Conservation (phyloP, 108 stramenopile genomes). For the Conticribra guillardii region DNA sequence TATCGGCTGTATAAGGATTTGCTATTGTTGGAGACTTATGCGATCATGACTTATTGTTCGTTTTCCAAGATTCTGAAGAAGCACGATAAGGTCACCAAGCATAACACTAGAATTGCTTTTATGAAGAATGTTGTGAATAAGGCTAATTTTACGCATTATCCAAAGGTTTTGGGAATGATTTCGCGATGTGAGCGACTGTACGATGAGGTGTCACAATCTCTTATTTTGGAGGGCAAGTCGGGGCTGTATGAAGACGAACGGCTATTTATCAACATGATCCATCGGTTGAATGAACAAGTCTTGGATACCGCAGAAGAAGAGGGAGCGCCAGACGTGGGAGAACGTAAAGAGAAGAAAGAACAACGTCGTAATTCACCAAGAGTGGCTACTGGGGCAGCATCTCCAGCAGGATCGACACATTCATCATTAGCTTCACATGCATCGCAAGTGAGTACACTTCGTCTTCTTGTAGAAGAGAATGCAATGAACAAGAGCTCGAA, state of each 20-base stretch:
- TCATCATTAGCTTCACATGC: conserved; percentile 22
- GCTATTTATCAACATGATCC: conserved; percentile 89
- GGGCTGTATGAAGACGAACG: conserved; percentile 85
- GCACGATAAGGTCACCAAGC: conserved; percentile 97
- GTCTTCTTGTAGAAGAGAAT: conserved; percentile 67
- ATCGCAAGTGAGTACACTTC: conserved; percentile 50
- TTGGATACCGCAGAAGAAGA: conserved; percentile 63
- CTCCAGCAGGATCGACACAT: conserved; percentile 20
- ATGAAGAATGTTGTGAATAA: conserved; percentile 88
- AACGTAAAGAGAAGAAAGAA: conserved; percentile 36
- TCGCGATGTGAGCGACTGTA: conserved; percentile 64
- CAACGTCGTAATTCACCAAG: background rate
- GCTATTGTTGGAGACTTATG: conserved; percentile 95
- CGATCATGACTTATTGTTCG: conserved; percentile 98
- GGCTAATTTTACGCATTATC: conserved; percentile 85
- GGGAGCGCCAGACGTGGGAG: conserved; percentile 48
- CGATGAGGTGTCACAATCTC: conserved; percentile 71
- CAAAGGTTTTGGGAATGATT: conserved; percentile 76
- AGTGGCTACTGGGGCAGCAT: conserved; percentile 2
- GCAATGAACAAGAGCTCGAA: conserved; percentile 43
- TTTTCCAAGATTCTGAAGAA: conserved; percentile 99
- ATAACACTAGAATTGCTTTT: conserved; percentile 77
- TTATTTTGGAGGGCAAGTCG: conserved; percentile 71
- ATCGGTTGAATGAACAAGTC: conserved; percentile 81
- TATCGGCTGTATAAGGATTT: conserved; percentile 93